Base-by-base conservation (phyloP, 2,329 filamentous ascomycete genomes). In the Periconia sp. region DNA sequence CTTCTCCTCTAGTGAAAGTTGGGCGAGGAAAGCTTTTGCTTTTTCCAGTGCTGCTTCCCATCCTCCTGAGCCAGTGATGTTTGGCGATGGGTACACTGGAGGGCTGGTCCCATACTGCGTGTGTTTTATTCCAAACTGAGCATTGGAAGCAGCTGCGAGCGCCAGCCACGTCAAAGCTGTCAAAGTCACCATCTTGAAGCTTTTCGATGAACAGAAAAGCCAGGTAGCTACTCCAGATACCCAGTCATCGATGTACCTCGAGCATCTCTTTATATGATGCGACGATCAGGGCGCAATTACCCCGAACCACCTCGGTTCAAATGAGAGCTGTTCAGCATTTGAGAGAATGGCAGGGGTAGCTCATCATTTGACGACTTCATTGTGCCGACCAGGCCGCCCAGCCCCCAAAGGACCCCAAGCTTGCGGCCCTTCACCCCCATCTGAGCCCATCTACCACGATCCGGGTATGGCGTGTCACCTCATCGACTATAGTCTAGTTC, bases 31-130 rank as follows among this genome's bases (percentile, higher is more conserved):
- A 15, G 61, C 68, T 53, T 62, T 61, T n/a, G 68, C 69, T 50
- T 70, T 70, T 27, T 62, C 55, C n/a, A 70, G 50, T 13, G 68
- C 68, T 41, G 52, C 64, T 46, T 70, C 66, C 69, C 69, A 72
- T 45, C 67, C 69, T 23, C 66, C 68, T 47, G 51, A 52, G 41
- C 68, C 66, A 14, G 68, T 66, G 35, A 60, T 58, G 33, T 70
- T 68, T 42, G 68, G 65, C 1, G 65, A 68, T 8, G 66, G 66
- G 40, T 66, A 69, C 13, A 67, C 56, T 14, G 64, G 62, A 18
- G 66, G 64, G 45, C 66, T 69, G 2, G 60, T 62, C 10, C 42
- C 62, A 52, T 69, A 69, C 37, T 67, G 65, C 15, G 63, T 57
- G 46, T 63, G 62, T 6, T 52, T 57, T 27, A 62, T 45, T 43